phyloP scores from a whole-genome alignment of 2,329 filamentous ascomycete genomes.

The Camillea tinctor region DNA sequence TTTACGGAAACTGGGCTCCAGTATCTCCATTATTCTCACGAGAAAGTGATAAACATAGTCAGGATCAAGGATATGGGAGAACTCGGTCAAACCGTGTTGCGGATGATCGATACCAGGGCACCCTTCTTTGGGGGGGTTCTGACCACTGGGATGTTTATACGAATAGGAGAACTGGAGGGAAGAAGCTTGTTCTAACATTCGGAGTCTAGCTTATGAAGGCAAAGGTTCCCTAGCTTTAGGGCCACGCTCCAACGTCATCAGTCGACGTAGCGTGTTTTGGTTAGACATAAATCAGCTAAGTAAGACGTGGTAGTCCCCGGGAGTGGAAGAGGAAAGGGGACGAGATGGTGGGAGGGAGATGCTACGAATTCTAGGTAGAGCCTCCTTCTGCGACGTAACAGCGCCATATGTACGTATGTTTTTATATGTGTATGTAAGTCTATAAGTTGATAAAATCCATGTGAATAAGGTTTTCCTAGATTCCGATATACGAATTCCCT shows the following conservation, averaged over 20 bases:
- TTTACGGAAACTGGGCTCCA: not conserved
- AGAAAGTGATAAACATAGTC: not conserved
- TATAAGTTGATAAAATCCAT: not conserved
- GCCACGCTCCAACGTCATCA: slow-evolving; percentile 15
- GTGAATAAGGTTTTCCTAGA: not conserved
- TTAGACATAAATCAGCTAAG: slow-evolving; percentile 8
- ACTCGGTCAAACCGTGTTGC: not conserved
- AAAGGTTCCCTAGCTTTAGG: slow-evolving; percentile 3
- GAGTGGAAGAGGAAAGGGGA: not conserved
- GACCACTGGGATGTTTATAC: not conserved
- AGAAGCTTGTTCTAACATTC: slow-evolving; percentile 3
- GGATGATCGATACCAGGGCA: not conserved
- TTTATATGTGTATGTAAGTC: too few relatives aligned
- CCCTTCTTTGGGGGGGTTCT: not conserved
- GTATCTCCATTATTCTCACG: not conserved
- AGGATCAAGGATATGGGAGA: not conserved
- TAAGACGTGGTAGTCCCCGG: not conserved
- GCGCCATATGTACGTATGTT: not conserved
- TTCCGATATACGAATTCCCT: not conserved
- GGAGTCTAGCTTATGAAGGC: slow-evolving; percentile 10
- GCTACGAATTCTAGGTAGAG: not conserved
- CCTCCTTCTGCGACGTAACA: not conserved
- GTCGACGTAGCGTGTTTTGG: slow-evolving; percentile 11
- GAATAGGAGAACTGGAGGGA: not conserved
- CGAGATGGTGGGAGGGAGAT: too few relatives aligned